Base-by-base conservation (phyloP, 2,329 filamentous ascomycete species). In the Lachnum nothofagi region DNA sequence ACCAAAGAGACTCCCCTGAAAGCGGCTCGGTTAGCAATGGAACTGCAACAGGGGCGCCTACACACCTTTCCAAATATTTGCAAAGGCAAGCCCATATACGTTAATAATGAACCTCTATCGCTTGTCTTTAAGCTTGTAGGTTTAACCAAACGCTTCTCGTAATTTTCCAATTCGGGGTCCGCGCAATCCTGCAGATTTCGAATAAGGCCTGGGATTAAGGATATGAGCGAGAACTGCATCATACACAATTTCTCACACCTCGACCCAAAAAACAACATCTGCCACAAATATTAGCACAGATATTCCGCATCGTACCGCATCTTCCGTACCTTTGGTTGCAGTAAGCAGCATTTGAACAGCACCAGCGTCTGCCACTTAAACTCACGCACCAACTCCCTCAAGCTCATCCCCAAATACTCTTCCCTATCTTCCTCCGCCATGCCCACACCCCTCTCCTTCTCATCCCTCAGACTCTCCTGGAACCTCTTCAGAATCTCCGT, bases 221-320 rank as follows among this genome's bases (percentile, higher is more conserved):
- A 96, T 60, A 98, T 85, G 39, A 98, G 79, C 37, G 91, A 93
- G 72, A 97, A 98, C 68, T 98, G 93, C 70, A 95, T 91, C 87
- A 97, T 95, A 78, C 93, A 98, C 59, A 98, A 73, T 56, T 87
- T 80, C 69, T 98, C 93, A 68, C 93, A 97, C 60, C 90, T 83
- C n/a, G 91, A 90, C 54, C 93, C 91, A 63, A 97, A 98, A 72
- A 98, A 97, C 46, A 98, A 83, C 86, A 97, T 97, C 91, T 95
- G n/a, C n/a, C n/a, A 59, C 0, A 23, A 12, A 22, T 14, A 53
- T 22, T 56, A 58, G 43, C 20, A 38, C 22, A 10, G 16, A 16
- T 27, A 17, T 16, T 46, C 35, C 22, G 5, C 20, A 16, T 19
- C 17, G 6, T 19, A 34, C 9, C 9, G 14, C 37, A 27, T 37